Evolutionary conservation across 1,284 basidiomycete species (phyloP).

Genomic region (Ustilago tritici): DNA sequence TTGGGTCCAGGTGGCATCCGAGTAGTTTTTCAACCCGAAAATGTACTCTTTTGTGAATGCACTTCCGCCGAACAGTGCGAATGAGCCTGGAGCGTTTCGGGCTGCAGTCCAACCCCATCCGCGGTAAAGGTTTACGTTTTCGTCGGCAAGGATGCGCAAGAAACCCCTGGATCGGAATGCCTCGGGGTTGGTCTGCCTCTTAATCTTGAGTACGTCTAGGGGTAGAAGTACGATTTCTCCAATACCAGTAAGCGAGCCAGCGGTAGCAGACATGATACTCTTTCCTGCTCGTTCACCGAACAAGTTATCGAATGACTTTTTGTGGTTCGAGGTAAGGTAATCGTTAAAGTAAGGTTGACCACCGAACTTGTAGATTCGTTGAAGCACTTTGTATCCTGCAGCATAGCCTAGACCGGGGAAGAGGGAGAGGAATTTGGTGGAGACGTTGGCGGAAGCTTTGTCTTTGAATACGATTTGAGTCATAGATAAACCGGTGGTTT

Average conservation of each 20-base stretch:
- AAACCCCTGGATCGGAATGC: conserved; percentile 76
- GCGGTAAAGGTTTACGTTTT: conserved; percentile 88
- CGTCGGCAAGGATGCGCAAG: conserved; percentile 88
- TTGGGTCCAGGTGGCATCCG: conserved; percentile 91
- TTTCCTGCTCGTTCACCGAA: conserved; percentile 98
- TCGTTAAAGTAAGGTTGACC: conserved; percentile 99
- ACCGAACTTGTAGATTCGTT: conserved; percentile 81
- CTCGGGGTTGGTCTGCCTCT: conserved; percentile 74
- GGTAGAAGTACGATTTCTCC: conserved; percentile 96
- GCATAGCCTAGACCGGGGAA: conserved; percentile 99
- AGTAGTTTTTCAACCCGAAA: conserved; percentile 89
- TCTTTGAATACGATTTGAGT: conserved; percentile 87
- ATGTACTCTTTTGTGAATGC: conserved; percentile 94
- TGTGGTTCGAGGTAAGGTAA: conserved; percentile 82
- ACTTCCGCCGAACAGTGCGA: conserved; percentile 91
- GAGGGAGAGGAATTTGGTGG: conserved; percentile 84
- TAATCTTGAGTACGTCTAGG: conserved; percentile 96
- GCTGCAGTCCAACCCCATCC: conserved; percentile 99
- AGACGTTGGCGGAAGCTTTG: conserved; percentile 76
- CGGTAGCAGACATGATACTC: conserved; percentile 93
- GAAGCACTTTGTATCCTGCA: conserved; percentile 80
- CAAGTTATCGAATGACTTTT: conserved; percentile 79
- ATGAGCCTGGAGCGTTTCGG: conserved; percentile 93
- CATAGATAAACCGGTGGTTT: conserved; percentile 71
- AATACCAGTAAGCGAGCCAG: conserved; percentile 77